phyloP scores from a whole-genome alignment of 1,284 basidiomycete species.

The Trichosporon inkin region DNA sequence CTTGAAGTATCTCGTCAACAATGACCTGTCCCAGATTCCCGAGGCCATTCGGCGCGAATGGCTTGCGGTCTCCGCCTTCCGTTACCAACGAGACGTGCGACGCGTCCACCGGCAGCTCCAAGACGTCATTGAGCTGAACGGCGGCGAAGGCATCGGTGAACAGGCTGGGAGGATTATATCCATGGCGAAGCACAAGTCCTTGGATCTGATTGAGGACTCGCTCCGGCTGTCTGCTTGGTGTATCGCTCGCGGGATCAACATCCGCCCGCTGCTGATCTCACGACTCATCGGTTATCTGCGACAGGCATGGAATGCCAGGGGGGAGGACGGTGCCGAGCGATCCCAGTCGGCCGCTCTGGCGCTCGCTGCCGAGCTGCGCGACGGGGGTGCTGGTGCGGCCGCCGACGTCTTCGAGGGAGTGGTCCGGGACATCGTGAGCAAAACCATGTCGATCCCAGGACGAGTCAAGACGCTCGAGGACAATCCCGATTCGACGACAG shows the following conservation, averaged over 20 bases:
- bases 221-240: constrained; percentile 23
- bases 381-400: constrained; percentile 7
- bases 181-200: constrained; percentile 9
- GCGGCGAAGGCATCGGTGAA: constrained; percentile 16
- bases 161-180: constrained; percentile 7
- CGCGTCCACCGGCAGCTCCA: constrained; percentile 12
- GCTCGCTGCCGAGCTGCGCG: constrained; percentile 15
- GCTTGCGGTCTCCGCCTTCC: constrained; percentile 12
- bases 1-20: not conserved
- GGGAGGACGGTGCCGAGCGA: not conserved
- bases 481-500: not conserved
- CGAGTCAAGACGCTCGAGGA: not conserved
- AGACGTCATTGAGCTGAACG: constrained; percentile 25
- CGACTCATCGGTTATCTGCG: constrained; percentile 12
- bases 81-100: constrained; percentile 8
- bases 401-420: constrained; percentile 9
- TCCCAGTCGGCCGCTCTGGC: constrained; percentile 1
- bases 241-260: constrained; percentile 16
- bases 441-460: not conserved
- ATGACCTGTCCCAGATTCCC: constrained; percentile 4
- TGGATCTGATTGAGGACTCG: not conserved
- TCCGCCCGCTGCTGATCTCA: constrained; percentile 6
- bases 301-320: constrained; percentile 7
- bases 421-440: not conserved
- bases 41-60: constrained; percentile 12